Conservation (phyloP, 2,329 filamentous ascomycete species). For the Leptoxyphium fumago region DNA sequence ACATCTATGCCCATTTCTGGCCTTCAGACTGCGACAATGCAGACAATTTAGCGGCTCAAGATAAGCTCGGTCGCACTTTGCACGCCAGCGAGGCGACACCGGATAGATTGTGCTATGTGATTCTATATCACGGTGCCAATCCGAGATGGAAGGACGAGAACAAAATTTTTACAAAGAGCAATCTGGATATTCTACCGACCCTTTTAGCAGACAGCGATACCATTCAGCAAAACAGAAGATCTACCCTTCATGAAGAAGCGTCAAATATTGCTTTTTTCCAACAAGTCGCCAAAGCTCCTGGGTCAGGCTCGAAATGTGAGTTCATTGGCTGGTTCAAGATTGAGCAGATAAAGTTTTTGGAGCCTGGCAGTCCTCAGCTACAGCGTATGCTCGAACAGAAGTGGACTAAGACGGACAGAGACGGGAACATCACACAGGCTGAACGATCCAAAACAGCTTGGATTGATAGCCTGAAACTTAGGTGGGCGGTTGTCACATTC, state of each 20-base stretch:
- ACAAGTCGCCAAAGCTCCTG: conserved; percentile 2
- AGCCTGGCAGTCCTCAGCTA: conserved; percentile 10
- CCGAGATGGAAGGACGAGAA: conserved; percentile 14
- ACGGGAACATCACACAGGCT: conserved; percentile 5
- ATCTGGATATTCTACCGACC: conserved; percentile 13
- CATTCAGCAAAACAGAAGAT: too few species aligned
- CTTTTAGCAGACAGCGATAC: background rate
- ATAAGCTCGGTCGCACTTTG: conserved; percentile 2
- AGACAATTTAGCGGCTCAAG: background rate
- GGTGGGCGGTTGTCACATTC: conserved; percentile 20
- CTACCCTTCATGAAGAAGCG: too few species aligned
- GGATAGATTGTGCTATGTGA: conserved; percentile 9
- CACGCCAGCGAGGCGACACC: conserved; percentile 10
- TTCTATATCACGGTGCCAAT: conserved; percentile 16
- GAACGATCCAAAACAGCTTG: conserved; percentile 10
- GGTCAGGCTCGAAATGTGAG: background rate
- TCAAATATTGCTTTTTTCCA: conserved; percentile 13
- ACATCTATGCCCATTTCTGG: conserved; percentile 3
- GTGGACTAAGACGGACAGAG: conserved; percentile 9
- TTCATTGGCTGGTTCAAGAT: conserved; percentile 16
- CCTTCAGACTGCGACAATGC: conserved; percentile 1
- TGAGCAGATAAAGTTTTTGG: conserved; percentile 10
- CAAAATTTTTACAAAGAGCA: conserved; percentile 18
- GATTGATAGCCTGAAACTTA: conserved; percentile 11
- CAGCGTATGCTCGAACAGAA: conserved; percentile 19